A percentile compares a stretch with the other conserved stretches of the same genome.
Evolutionary conservation across 441 rosid species (phyloP).

Genomic region (Dalechampia spathulata): DNA sequence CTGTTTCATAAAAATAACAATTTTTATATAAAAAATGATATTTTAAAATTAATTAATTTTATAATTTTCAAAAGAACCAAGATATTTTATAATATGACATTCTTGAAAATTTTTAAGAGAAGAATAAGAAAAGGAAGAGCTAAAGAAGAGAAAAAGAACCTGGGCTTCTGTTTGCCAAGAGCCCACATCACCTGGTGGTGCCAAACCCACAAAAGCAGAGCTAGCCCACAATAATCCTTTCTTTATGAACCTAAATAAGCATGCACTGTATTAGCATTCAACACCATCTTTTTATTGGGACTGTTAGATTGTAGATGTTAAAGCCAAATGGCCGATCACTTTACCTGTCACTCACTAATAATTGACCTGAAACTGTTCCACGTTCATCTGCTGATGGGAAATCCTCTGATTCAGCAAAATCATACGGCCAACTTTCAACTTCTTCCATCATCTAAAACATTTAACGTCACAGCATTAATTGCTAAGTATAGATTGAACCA

Average conservation of each 20-base stretch:
- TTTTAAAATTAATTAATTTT: too few species aligned
- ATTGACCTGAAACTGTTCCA: slow-evolving; percentile 54
- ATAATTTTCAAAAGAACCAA: too few species aligned
- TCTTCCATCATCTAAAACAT: slow-evolving; percentile 26
- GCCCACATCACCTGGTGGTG: slow-evolving; percentile 62
- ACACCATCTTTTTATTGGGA: too few species aligned
- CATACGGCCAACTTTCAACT: slow-evolving; percentile 70
- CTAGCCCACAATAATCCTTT: slow-evolving; percentile 30
- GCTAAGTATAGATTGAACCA: too few species aligned
- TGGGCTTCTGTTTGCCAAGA: slow-evolving; percentile 78
- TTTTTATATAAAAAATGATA: too few species aligned
- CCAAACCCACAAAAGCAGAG: slow-evolving; percentile 63
- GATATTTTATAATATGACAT: too few species aligned
- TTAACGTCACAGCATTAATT: too few species aligned
- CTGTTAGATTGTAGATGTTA: too few species aligned
- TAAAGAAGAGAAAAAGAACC: slow-evolving; percentile 16
- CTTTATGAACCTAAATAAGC: slow-evolving; percentile 28
- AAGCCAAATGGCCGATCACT: neutral
- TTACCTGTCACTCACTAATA: slow-evolving; percentile 53
- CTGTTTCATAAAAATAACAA: too few species aligned
- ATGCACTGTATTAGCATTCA: too few species aligned
- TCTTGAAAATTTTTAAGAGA: too few species aligned
- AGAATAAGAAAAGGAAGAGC: neutral
- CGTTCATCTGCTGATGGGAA: slow-evolving; percentile 41
- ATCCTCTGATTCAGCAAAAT: slow-evolving; percentile 52